Evolutionary conservation across 306 rosid genomes (phyloP).

Genomic region (Canavalia ensiformis): DNA sequence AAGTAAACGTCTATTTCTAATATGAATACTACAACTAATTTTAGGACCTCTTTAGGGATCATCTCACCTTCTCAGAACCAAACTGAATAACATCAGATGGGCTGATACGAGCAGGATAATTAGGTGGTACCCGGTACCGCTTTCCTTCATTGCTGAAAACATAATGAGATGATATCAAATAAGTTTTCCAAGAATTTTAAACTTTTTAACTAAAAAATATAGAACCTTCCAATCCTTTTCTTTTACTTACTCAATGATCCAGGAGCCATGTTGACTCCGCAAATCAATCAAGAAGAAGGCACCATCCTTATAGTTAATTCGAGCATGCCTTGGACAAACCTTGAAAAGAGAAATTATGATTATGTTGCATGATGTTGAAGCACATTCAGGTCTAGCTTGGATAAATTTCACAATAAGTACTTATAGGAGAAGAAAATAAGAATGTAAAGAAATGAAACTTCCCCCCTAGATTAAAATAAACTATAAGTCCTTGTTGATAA

Average conservation of each 20-base stretch:
- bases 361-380: conserved; percentile 28
- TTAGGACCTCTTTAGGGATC: not conserved
- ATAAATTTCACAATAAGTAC: no score
- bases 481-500: no score
- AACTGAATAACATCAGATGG: conserved; percentile 68
- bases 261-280: conserved; percentile 74
- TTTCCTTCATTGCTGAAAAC: conserved; percentile 71
- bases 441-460: no score
- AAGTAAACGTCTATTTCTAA: conserved; percentile 10
- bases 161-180: not conserved
- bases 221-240: not conserved
- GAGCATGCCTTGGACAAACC: conserved; percentile 80
- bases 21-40: conserved; percentile 3
- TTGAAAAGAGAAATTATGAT: conserved; percentile 29
- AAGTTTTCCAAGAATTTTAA: not conserved
- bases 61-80: conserved; percentile 75
- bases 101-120: conserved; percentile 69
- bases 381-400: not conserved
- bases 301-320: conserved; percentile 75
- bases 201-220: not conserved
- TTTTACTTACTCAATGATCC: conserved; percentile 79
- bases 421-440: no score
- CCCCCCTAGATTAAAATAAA: no score
- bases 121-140: conserved; percentile 64
- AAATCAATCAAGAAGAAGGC: conserved; percentile 80